Conservation (phyloP, 805 yeast genomes). For the Cyberlindnera maritima region DNA sequence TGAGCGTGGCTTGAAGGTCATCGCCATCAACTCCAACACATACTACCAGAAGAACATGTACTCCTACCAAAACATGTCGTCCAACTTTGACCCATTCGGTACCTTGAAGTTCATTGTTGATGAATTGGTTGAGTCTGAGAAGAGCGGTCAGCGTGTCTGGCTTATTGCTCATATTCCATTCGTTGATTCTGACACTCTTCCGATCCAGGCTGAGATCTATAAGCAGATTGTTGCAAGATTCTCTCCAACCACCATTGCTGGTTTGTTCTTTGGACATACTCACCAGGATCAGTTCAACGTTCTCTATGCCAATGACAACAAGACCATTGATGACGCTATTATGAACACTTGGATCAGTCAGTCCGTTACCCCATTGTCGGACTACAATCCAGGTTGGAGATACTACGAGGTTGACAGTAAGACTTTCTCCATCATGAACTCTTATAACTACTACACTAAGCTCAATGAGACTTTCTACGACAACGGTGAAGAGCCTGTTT, state of each 20-base stretch:
- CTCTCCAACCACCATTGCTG: constrained; percentile 67
- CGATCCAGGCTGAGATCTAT: constrained; percentile 56
- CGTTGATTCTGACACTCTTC: constrained; percentile 53
- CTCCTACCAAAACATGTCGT: constrained; percentile 47
- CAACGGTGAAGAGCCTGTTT: constrained; percentile 54
- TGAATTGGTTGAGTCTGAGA: constrained; percentile 61
- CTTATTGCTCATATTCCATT: constrained; percentile 67
- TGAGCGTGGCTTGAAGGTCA: constrained; percentile 53
- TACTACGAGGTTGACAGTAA: constrained; percentile 64
- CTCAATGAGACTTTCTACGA: constrained; percentile 55
- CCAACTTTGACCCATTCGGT: constrained; percentile 58
- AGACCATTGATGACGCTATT: constrained; percentile 43
- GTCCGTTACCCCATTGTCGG: constrained; percentile 59
- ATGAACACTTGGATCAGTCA: constrained; percentile 65
- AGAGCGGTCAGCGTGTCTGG: constrained; percentile 65
- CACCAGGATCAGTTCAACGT: constrained; percentile 67
- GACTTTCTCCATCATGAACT: constrained; percentile 59
- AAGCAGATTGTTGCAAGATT: constrained; percentile 61
- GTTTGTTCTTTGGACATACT: constrained; percentile 68
- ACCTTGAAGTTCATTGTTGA: constrained; percentile 57
- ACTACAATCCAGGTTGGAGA: constrained; percentile 70
- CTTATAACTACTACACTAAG: constrained; percentile 56
- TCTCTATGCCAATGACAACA: constrained; percentile 47
- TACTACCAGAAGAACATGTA: constrained; percentile 66
- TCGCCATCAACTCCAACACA: constrained; percentile 63